Percentiles rank a stretch among this genome's conserved stretches.
These are phyloP conservation scores for Kentomonas sorsogonicus DNA, from an alignment of 208 protist genomes.

Conservation along the genomic window DNA sequence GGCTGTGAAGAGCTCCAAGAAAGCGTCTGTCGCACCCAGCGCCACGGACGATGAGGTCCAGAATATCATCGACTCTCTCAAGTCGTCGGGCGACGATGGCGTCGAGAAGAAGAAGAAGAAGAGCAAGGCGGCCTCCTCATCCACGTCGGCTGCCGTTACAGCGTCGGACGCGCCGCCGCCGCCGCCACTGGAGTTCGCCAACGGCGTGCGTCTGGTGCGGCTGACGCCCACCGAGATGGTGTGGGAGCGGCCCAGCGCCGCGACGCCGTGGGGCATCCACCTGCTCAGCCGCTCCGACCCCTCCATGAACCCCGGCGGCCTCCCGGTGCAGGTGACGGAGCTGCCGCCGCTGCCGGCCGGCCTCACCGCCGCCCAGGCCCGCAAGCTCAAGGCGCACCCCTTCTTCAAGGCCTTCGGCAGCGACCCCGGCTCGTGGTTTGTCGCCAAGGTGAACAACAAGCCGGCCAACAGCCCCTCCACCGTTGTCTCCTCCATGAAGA, in stretches of 20 bases:
- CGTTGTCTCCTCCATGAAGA: slow-evolving; percentile 31
- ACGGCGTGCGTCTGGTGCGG: slow-evolving; percentile 37
- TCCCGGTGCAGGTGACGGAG: not conserved
- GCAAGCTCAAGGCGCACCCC: slow-evolving; percentile 17
- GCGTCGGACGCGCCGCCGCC: too few relatives aligned
- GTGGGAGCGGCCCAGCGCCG: slow-evolving; percentile 32
- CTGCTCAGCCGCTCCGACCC: slow-evolving; percentile 20
- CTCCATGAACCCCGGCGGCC: not conserved
- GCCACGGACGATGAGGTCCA: too few relatives aligned
- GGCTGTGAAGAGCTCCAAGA: too few relatives aligned
- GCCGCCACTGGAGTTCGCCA: slow-evolving; percentile 42
- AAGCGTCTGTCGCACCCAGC: too few relatives aligned
- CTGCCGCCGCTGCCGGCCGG: not conserved
- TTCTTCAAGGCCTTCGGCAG: slow-evolving; percentile 37
- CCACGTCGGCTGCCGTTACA: too few relatives aligned
- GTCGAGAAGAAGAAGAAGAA: too few relatives aligned
- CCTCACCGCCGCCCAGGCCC: not conserved
- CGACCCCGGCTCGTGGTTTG: slow-evolving; percentile 30
- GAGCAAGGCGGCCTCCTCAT: too few relatives aligned
- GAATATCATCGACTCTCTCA: too few relatives aligned
- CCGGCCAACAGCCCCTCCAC: slow-evolving; percentile 20
- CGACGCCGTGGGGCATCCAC: slow-evolving; percentile 43
- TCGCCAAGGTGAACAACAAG: slow-evolving; percentile 36
- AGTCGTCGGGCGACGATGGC: too few relatives aligned
- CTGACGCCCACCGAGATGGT: slow-evolving; percentile 45